These are phyloP conservation scores for Aspergillus sp. DNA, from an alignment of 2,329 filamentous ascomycete species.

Conservation along the genomic window DNA sequence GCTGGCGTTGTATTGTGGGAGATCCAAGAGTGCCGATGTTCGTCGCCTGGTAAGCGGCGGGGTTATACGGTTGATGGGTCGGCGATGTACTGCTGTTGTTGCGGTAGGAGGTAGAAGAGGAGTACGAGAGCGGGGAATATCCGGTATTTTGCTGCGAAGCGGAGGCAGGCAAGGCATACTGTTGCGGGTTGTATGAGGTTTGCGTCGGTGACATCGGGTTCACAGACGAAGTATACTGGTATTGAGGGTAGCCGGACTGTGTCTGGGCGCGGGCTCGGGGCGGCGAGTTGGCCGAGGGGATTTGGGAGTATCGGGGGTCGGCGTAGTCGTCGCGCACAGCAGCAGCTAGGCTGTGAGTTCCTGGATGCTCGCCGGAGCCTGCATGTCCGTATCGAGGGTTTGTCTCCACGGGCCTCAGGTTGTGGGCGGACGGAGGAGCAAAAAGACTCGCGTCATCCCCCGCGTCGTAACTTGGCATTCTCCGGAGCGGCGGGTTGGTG, in stretches of 20 bases:
- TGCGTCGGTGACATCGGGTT: constrained; percentile 49
- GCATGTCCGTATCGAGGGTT: constrained; percentile 38
- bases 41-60: constrained; percentile 48
- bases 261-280: constrained; percentile 43
- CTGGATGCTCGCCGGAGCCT: constrained; percentile 39
- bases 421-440: constrained; percentile 30
- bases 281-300: constrained; percentile 33
- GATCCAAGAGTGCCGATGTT: constrained; percentile 30
- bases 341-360: constrained; percentile 23
- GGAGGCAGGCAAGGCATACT: constrained; percentile 53
- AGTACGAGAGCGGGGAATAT: constrained; percentile 72
- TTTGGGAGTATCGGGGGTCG: constrained; percentile 37
- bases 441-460: constrained; percentile 68
- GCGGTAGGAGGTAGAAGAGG: constrained; percentile 27
- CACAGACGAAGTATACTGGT: constrained; percentile 34
- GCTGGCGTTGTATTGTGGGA: constrained; percentile 35
- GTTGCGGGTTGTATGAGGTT: constrained; percentile 62
- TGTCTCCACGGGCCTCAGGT: constrained; percentile 35
- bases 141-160: constrained; percentile 50
- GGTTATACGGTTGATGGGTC: constrained; percentile 50
- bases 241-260: constrained; percentile 50
- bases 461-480: constrained; percentile 71
- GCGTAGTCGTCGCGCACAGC: constrained; percentile 30
- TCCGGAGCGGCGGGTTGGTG: constrained; percentile 44
- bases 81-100: constrained; percentile 12